phyloP scores from a whole-genome alignment of 345 rosid genomes.

The Clausena lansium region DNA sequence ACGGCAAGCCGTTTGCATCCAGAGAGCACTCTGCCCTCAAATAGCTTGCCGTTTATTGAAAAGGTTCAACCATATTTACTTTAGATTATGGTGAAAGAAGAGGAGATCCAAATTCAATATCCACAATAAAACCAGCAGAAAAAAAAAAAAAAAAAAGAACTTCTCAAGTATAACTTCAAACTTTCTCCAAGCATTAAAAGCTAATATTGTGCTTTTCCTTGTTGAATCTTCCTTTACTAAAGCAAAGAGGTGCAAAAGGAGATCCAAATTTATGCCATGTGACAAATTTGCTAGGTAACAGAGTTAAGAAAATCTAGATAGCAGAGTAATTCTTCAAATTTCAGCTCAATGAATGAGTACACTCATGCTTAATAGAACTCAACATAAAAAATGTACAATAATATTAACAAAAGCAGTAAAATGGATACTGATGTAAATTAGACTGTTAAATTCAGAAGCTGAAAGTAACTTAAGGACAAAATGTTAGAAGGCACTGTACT shows the following conservation, averaged over 20 bases:
- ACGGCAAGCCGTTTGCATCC: too few species aligned
- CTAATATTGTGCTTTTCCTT: not conserved
- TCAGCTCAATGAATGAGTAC: not conserved
- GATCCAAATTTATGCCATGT: not conserved
- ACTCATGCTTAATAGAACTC: not conserved
- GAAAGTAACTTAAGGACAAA: not conserved
- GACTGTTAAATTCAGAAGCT: not conserved
- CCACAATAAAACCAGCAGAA: too few species aligned
- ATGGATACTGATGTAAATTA: not conserved
- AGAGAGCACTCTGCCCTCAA: too few species aligned
- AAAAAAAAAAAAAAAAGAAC: too few species aligned
- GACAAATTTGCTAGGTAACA: not conserved
- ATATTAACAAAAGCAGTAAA: not conserved
- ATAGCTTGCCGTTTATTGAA: too few species aligned
- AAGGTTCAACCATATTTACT: too few species aligned
- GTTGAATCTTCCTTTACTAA: not conserved
- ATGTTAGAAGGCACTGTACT: not conserved
- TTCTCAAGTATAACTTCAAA: too few species aligned
- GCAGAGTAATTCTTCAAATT: not conserved
- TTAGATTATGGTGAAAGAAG: not conserved
- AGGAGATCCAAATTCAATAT: too few species aligned
- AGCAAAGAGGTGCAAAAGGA: not conserved
- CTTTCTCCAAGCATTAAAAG: not conserved
- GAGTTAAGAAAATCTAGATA: not conserved
- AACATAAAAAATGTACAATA: not conserved